A percentile compares a stretch with the other conserved stretches of the same genome.
Conservation (phyloP, 1,139 yeast species). For the Hanseniaspora uvarum region DNA sequence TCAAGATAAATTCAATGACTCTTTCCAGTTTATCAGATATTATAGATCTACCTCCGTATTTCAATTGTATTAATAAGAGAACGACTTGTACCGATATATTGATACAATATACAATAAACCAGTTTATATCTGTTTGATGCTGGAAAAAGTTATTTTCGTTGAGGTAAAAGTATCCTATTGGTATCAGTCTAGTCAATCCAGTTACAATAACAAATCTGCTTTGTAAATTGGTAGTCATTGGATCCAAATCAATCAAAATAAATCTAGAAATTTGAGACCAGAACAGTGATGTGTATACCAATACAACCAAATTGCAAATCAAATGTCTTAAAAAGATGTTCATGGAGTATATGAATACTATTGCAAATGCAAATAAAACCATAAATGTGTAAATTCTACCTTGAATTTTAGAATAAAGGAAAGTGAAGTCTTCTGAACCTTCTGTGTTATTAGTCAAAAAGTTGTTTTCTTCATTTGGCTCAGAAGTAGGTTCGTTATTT, state of each 20-base stretch:
- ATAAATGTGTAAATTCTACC: constrained; percentile 52
- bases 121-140: constrained; percentile 44
- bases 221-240: constrained; percentile 1
- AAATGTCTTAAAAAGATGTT: constrained; percentile 44
- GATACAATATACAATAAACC: constrained; percentile 35
- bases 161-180: constrained; percentile 52
- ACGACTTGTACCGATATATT: constrained; percentile 52
- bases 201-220: constrained; percentile 51
- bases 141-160: constrained; percentile 39
- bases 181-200: constrained; percentile 51
- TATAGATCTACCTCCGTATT: constrained; percentile 60
- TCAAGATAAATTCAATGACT: neutral
- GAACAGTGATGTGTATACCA: constrained; percentile 66
- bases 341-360: constrained; percentile 56
- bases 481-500: constrained; percentile 23
- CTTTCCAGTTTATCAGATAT: constrained; percentile 39
- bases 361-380: constrained; percentile 48
- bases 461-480: constrained; percentile 19
- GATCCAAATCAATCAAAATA: constrained; percentile 2
- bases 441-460: constrained; percentile 20
- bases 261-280: constrained; percentile 63
- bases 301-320: constrained; percentile 48
- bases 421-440: constrained; percentile 40
- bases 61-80: constrained; percentile 39
- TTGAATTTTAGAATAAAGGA: constrained; percentile 50